Base-by-base conservation (phyloP, 1,284 basidiomycete genomes). In the Puccinia horiana region DNA sequence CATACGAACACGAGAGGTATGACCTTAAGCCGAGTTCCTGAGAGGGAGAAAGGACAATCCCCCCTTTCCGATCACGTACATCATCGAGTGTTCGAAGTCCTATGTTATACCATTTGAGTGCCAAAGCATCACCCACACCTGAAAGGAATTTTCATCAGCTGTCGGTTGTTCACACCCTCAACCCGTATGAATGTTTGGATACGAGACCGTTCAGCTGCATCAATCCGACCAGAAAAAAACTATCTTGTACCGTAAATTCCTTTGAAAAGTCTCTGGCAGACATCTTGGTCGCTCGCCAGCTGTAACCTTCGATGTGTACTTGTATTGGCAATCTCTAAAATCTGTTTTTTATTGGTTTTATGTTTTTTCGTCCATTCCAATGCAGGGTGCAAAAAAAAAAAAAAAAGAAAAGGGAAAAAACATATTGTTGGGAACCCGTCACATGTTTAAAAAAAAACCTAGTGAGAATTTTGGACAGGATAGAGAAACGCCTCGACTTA, bases 21-120 rank as follows among this genome's bases (percentile, higher is more conserved):
- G 44, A 54, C 37, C 29, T 20, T 12, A 58, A 32, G 65, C 86
- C 65, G 77, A 89, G 87, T 82, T 91, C 88, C 86, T 96, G 94
- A 0, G 88, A 90, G 0, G 87, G 82, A 0, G 90, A 90, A n/a
- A 96, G 86, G 72, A 88, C 90, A 70, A 93, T 89, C 0, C 90
- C 91, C 14, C 88, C 88, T 84, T 91, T 91, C 58, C 90, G 88
- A 37, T 87, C 87, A 80, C 87, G 86, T 32, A 96, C 86, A 85
- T 97, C 94, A 6, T 92, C 91, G 42, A 96, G 88, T 0, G 91
- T 92, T 70, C 93, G 89, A 69, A 92, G 92, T 0, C 95, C 95
- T n/a, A 88, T 89, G 18, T 88, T 86, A 85, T 92, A 95, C 90
- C 94, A 93, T 84, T 90, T 88, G 83, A 89, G 89, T 0, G 94